A percentile compares a stretch with the other conserved stretches of the same genome.
Evolutionary conservation across 805 yeast genomes (phyloP).

Genomic region (Kregervanrija delftensis): DNA sequence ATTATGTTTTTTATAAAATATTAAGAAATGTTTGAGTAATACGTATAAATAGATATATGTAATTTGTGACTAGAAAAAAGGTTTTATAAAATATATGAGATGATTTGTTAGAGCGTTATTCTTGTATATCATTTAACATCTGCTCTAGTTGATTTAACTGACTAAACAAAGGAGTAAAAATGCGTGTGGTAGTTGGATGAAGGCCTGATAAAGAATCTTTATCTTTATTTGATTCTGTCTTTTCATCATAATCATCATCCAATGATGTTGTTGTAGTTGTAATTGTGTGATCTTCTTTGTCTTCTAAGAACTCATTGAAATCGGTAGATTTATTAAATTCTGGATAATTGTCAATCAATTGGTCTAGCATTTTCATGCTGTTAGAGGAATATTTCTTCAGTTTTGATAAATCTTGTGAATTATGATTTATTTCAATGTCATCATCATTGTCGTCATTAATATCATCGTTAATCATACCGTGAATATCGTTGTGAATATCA

Average conservation of each 20-base stretch:
- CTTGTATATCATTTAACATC: slow-evolving; percentile 16
- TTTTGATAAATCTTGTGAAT: too few relatives aligned
- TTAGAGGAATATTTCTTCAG: not conserved
- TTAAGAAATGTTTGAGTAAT: too few relatives aligned
- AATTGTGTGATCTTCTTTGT: not conserved
- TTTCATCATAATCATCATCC: not conserved
- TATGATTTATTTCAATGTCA: too few relatives aligned
- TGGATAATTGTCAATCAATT: slow-evolving; percentile 17
- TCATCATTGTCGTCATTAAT: too few relatives aligned
- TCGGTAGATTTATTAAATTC: slow-evolving; percentile 2
- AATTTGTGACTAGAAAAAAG: not conserved
- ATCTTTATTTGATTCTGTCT: not conserved
- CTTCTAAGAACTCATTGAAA: not conserved
- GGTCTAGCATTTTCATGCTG: slow-evolving; percentile 30
- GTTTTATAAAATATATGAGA: too few relatives aligned
- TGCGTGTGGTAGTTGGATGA: slow-evolving; percentile 43
- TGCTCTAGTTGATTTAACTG: slow-evolving; percentile 30
- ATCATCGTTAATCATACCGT: too few relatives aligned
- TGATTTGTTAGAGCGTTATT: too few relatives aligned
- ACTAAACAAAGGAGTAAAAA: slow-evolving; percentile 52
- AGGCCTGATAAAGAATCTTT: slow-evolving; percentile 5
- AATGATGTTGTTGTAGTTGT: not conserved
- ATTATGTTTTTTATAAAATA: not conserved
- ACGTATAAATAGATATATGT: not conserved
- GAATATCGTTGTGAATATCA: too few relatives aligned